phyloP scores from a whole-genome alignment of 306 rosid genomes.

The Trifolium repens region DNA sequence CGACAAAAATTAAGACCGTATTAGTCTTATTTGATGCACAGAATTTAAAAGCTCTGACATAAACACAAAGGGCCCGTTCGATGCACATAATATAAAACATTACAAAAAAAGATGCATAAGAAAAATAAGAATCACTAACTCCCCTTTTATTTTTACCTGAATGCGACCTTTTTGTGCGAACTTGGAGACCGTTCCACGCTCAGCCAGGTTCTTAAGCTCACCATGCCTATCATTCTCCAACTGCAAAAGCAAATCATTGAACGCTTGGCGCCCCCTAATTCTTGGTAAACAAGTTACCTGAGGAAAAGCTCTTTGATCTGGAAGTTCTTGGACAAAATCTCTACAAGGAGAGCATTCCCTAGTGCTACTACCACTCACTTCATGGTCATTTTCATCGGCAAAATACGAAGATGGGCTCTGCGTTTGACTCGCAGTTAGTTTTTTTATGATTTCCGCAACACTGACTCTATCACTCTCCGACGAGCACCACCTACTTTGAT shows the following conservation, averaged over 20 bases:
- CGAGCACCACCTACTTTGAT: slow-evolving; percentile 41
- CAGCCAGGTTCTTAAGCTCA: slow-evolving; percentile 60
- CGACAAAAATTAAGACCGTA: neutral
- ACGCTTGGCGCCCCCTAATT: slow-evolving; percentile 78
- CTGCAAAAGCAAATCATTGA: slow-evolving; percentile 68
- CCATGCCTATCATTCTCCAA: slow-evolving; percentile 65
- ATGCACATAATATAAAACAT: neutral
- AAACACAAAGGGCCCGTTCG: neutral
- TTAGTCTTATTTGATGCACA: neutral
- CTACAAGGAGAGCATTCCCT: slow-evolving; percentile 46
- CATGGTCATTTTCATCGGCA: slow-evolving; percentile 53
- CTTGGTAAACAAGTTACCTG: slow-evolving; percentile 47
- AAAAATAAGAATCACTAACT: neutral
- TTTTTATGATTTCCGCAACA: slow-evolving; percentile 74
- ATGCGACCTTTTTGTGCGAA: slow-evolving; percentile 82
- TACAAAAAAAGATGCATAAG: neutral
- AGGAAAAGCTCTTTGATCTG: slow-evolving; percentile 44
- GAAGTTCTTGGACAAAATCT: slow-evolving; percentile 39
- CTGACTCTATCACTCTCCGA: slow-evolving; percentile 66
- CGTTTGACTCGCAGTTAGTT: slow-evolving; percentile 46
- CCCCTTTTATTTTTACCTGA: slow-evolving; percentile 56
- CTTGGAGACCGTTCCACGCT: slow-evolving; percentile 68
- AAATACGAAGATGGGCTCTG: slow-evolving; percentile 36
- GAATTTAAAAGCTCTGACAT: neutral
- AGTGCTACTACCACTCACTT: slow-evolving; percentile 39